Evolutionary conservation across 1,139 yeast species (phyloP), one percentile per base, ranked within the genome.

Genomic region (Yamadazyma jaroonii): DNA sequence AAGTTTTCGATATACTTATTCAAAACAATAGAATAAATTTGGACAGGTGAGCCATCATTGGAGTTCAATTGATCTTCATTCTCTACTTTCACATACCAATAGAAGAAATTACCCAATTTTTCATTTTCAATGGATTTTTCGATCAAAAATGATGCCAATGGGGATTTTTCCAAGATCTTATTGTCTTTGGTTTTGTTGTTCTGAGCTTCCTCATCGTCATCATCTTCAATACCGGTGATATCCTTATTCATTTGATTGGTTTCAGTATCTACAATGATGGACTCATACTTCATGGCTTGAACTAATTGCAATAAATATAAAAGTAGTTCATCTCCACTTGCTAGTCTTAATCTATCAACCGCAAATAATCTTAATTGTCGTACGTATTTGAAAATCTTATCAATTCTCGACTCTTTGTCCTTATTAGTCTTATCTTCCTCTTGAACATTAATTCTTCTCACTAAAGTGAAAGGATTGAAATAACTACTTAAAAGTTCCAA

Each of bases 61-160:
- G 29, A 25, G 31, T 57, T 61, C 12, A 70, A 46, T 48, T 81
- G 84, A 47, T 88, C 96, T 48, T 81, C 84, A 26, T 87, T 77
- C 53, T 90, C 97, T 1, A 94, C 96, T 48, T 82, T 84, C 35
- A 92, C 76, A 53, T 84, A 88, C 97, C 98, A 92, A 55, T 88
- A 90, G 45, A 92, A 81, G 54, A 77, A 88, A 53, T 84, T 89
- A 0, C 96, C 95, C 25, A 92, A 64, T 12, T 75, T 66, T 17
- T 77, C 76, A 53, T 84, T 84, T 21, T 75, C 69, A 1, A 83
- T 71, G 0, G 96, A 82, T 36, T 92, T 70, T 25, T 80, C 81
- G 32, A 90, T 83, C 32, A 94, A 65, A 53, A 92, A 90, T 42
- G 77, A 77, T 0, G 95, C 94, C 40, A 90, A 64, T 5, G 94